Conservation (phyloP, 1,139 yeast genomes). For the Geotrichum restrictum region DNA sequence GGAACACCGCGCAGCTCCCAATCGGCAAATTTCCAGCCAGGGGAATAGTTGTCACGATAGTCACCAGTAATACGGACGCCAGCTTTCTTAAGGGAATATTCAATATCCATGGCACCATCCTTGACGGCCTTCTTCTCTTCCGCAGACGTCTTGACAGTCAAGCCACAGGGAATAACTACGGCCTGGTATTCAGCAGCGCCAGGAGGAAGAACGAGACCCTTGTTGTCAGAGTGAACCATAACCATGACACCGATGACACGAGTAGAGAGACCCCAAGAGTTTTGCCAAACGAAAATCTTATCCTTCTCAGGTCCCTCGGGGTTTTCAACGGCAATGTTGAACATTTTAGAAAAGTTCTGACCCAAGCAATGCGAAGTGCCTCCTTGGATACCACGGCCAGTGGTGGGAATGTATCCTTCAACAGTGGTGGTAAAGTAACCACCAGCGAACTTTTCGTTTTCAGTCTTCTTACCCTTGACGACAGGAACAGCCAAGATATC, state of each 20-base stretch:
- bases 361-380: conserved; percentile 98
- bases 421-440: conserved; percentile 92
- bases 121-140: conserved; percentile 68
- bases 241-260: conserved; percentile 99
- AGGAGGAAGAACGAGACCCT: conserved; percentile 97
- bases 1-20: conserved; percentile 97
- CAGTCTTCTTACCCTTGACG: conserved; percentile 90
- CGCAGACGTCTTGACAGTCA: conserved; percentile 78
- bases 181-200: conserved; percentile 90
- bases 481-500: conserved; percentile 97
- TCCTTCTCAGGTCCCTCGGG: conserved; percentile 77
- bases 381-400: conserved; percentile 99
- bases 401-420: conserved; percentile 95
- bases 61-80: conserved; percentile 77
- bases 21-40: conserved; percentile 98
- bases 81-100: conserved; percentile 46
- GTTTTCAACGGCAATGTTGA: conserved; percentile 88
- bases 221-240: conserved; percentile 97
- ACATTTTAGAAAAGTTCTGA: conserved; percentile 97
- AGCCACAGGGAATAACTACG: conserved; percentile 91
- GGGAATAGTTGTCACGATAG: conserved; percentile 88
- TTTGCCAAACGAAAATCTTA: conserved; percentile 85
- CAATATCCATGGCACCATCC: conserved; percentile 66
- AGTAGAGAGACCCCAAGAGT: conserved; percentile 98
- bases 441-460: conserved; percentile 97